Evolutionary conservation across 2,329 filamentous ascomycete species (phyloP), one percentile per base, ranked within the genome.

Genomic region (Alternaria viburni): DNA sequence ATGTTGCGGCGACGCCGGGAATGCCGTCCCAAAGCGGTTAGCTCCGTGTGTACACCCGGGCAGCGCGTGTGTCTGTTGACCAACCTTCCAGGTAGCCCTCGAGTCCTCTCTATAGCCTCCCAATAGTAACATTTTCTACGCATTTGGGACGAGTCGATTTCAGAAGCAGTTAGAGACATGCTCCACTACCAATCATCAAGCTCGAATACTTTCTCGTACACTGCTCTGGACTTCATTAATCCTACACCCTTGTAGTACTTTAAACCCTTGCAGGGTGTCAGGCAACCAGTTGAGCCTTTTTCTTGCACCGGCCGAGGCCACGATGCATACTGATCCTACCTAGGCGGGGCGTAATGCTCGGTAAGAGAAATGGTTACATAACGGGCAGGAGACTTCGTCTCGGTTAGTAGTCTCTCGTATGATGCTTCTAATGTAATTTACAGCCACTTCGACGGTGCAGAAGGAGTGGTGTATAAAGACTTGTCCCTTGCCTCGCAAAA

Each of bases 1-100:
- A 32, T 15, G 30, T 32, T 32, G 30, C 70, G 69, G 71, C 70
- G 69, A 67, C 63, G 55, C 66, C 71, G 69, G 70, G 71, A 62
- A 64, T 67, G 57, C 50, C 62, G 56, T 28, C 57, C 57, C 21
- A 57, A 15, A 32, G 59, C 58, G 30, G 30, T 32, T 32, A 32
- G 30, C 2, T 32, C 30, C 30, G 30, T 32, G 13, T 36, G 32
- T 10, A n/a, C 36, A n/a, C n/a, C n/a, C n/a, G n/a, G n/a, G n/a
- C n/a, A 41, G 36, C 36, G 15, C 36, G 36, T 41, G 9, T 41
- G 15, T 17, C 36, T 41, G 36, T 41, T 41, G 36, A 41, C 9
- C 15, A 41, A 17, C 10, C n/a, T 17, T 41, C 36, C 15, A 41
- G 36, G 36, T 11, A 41, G 36, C 36, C 36, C 36, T 41, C 15